Evolutionary conservation across 169 alveolate species (phyloP), one percentile per base, ranked within the genome.

Genomic region (Plasmodium berghei): DNA sequence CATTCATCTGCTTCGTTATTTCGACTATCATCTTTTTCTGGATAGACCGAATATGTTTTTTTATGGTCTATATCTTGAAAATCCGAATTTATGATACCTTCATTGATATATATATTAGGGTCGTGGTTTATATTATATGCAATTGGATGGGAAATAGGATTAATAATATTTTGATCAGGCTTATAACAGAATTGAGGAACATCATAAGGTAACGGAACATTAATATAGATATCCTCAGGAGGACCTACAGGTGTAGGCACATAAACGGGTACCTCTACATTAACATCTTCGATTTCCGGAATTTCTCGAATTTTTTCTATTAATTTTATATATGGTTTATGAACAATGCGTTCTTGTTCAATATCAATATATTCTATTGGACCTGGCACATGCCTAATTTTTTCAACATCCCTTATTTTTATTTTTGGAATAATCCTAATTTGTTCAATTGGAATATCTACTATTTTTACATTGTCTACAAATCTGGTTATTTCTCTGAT

Each of bases 301-400:
- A 85, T 74, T 55, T 91, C 94, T 3, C 77, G 71, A 59, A 91
- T 73, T 63, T 91, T 91, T 64, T 91, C 94, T 26, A 74, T 59
- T 22, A 73, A 54, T 52, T 91, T 85, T 71, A 54, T 70, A 40
- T 80, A 52, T 40, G 91, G 87, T 40, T 80, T 87, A 24, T 86
- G 93, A 20, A 87, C 55, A 52, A 91, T 91, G 45, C 46, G 80
- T 28, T 91, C 92, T 66, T 87, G 91, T 83, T 45, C 66, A 56
- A 91, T 67, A 67, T 75, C 93, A 12, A 91, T 70, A 56, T 87
- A 86, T 42, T 91, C 94, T 62, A 91, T 52, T 70, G 92, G 92
- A 10, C 94, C 94, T 9, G 94, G 94, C 26, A 91, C 91, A 28
- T 86, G 92, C 55, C 94, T 59, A 58, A 87, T 74, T 56, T 87